phyloP scores from a whole-genome alignment of 305 asterid species.

The Petunia hybrid region DNA sequence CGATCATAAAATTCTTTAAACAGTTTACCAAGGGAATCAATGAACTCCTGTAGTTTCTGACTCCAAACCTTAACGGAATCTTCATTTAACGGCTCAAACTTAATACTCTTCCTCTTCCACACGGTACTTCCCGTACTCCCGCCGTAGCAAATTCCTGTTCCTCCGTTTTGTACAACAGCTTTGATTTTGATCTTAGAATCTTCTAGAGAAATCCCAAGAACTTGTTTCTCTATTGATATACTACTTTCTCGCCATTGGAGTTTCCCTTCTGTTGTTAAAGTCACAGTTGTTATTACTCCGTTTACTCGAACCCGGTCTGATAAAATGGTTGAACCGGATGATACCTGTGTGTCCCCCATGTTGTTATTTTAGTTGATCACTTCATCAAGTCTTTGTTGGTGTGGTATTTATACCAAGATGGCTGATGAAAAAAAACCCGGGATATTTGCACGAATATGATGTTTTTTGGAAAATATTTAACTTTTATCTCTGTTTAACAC shows the following conservation, averaged over 20 bases:
- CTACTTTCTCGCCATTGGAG: slow-evolving; percentile 60
- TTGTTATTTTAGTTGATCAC: no score
- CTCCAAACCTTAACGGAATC: slow-evolving; percentile 64
- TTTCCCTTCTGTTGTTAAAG: slow-evolving; percentile 62
- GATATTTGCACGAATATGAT: no score
- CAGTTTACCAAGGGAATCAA: slow-evolving; percentile 74
- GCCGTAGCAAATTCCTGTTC: slow-evolving; percentile 56
- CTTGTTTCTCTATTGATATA: slow-evolving; percentile 64
- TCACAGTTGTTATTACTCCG: slow-evolving; percentile 53
- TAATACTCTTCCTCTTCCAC: slow-evolving; percentile 52
- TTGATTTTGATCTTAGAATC: slow-evolving; percentile 58
- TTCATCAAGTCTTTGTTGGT: neutral
- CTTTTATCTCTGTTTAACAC: no score
- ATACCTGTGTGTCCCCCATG: neutral
- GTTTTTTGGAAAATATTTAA: no score
- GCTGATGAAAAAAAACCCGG: no score
- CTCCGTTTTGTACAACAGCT: slow-evolving; percentile 51
- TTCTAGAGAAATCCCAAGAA: slow-evolving; percentile 73
- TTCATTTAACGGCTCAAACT: slow-evolving; percentile 56
- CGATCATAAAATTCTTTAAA: neutral
- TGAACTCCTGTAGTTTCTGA: slow-evolving; percentile 60
- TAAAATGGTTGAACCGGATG: slow-evolving; percentile 27
- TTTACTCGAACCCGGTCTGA: slow-evolving; percentile 63
- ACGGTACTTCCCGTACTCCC: slow-evolving; percentile 32
- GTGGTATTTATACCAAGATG: neutral